A percentile compares a stretch with the other conserved stretches of the same genome.
These are phyloP conservation scores for Neonectria neomacrospora DNA, from an alignment of 2,329 filamentous ascomycete genomes.

Conservation along the genomic window DNA sequence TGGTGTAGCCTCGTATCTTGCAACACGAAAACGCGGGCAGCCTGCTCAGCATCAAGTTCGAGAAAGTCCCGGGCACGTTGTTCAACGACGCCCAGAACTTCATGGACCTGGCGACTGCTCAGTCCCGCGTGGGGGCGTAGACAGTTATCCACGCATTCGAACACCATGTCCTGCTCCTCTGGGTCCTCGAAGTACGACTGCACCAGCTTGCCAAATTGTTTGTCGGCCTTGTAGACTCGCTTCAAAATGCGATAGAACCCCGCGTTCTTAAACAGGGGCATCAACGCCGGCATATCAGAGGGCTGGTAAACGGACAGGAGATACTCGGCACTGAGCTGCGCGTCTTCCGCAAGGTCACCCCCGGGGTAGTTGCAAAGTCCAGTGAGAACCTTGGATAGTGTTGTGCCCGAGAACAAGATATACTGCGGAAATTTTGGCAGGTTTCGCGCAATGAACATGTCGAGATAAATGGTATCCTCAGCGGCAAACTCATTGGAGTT, in stretches of 20 bases:
- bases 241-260: constrained; percentile 93
- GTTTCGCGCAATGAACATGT: constrained; percentile 98
- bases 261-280: constrained; percentile 81
- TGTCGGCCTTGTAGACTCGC: constrained; percentile 82
- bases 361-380: constrained; percentile 88
- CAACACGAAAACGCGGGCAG: constrained; percentile 72
- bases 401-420: constrained; percentile 87
- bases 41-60: constrained; percentile 70
- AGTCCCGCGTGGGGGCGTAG: constrained; percentile 73
- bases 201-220: constrained; percentile 81
- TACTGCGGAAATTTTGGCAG: constrained; percentile 97
- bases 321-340: constrained; percentile 97
- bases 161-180: constrained; percentile 78
- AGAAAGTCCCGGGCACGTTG: constrained; percentile 74
- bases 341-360: constrained; percentile 86
- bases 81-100: constrained; percentile 75
- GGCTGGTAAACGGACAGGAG: constrained; percentile 93
- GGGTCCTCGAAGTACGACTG: constrained; percentile 87
- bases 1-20: constrained; percentile 73
- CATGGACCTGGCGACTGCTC: constrained; percentile 75
- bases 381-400: constrained; percentile 81
- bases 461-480: constrained; percentile 90
- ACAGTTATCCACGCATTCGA: constrained; percentile 81
- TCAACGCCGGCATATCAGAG: constrained; percentile 78
- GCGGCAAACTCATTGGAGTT: constrained; percentile 77